Conservation (phyloP, 208 protist species). For the Trypanosoma vivax region DNA sequence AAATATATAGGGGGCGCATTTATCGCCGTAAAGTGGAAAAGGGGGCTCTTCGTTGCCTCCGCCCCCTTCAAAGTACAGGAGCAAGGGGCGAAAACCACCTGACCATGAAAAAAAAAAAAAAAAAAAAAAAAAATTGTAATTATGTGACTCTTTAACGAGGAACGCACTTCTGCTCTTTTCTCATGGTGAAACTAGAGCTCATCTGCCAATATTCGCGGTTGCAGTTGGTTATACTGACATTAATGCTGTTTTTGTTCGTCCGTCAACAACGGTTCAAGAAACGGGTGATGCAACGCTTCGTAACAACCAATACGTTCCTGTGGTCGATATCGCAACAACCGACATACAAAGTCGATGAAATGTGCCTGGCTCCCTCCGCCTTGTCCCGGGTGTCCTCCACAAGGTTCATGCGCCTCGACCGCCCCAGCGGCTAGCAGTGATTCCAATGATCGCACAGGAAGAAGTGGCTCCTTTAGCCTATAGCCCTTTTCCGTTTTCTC, state of each 20-base stretch:
- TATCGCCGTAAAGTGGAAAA: too few species aligned
- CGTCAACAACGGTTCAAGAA: constrained; percentile 38
- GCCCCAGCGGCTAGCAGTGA: constrained; percentile 33
- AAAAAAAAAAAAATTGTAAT: constrained; percentile 5
- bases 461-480: constrained; percentile 31
- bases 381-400: constrained; percentile 33
- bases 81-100: neutral
- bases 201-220: constrained; percentile 13
- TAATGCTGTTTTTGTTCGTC: constrained; percentile 16
- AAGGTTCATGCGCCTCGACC: constrained; percentile 33
- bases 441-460: constrained; percentile 24
- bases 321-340: constrained; percentile 49
- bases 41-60: neutral
- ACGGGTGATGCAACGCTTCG: constrained; percentile 69
- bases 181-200: neutral
- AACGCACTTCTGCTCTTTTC: neutral
- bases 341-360: constrained; percentile 57
- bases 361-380: constrained; percentile 37
- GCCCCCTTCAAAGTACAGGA: neutral
- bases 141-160: neutral
- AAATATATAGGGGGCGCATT: too few species aligned
- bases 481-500: constrained; percentile 9
- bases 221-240: constrained; percentile 2
- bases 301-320: constrained; percentile 67
- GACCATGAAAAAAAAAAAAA: constrained; percentile 1